Evolutionary conservation across 1,284 basidiomycete genomes (phyloP).

Genomic region (Pholiota adiposa): DNA sequence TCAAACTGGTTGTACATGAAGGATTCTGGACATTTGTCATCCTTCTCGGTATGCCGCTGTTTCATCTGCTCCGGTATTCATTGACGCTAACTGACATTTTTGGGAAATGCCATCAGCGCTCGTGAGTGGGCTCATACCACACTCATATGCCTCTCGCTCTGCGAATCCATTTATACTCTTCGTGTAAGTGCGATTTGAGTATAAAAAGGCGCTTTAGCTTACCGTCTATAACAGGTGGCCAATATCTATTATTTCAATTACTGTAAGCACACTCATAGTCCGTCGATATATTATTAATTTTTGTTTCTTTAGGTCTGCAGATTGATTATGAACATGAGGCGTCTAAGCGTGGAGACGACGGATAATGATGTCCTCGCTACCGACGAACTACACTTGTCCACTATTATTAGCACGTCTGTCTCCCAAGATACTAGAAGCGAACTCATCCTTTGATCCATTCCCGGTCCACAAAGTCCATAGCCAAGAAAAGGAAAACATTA

Average conservation of each 20-base stretch:
- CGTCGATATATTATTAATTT: background rate
- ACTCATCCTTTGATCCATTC: background rate
- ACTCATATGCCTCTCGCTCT: slow-evolving; percentile 2
- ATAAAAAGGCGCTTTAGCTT: no score
- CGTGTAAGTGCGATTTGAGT: background rate
- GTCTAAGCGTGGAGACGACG: background rate
- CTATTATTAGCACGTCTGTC: background rate
- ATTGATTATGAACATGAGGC: slow-evolving; percentile 14
- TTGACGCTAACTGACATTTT: background rate
- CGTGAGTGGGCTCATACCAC: slow-evolving; percentile 4
- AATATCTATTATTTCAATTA: slow-evolving; percentile 1
- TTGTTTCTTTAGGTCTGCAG: background rate
- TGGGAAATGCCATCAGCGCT: slow-evolving; percentile 1
- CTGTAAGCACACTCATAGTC: background rate
- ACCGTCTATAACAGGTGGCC: slow-evolving; percentile 5
- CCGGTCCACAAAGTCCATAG: background rate
- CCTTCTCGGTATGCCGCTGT: slow-evolving; percentile 3
- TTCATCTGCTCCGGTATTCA: no score
- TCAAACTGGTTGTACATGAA: slow-evolving; percentile 12
- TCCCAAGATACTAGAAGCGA: background rate
- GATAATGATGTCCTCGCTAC: background rate
- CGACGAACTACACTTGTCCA: slow-evolving; percentile 5
- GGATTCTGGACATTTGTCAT: slow-evolving; percentile 8
- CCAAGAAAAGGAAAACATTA: background rate
- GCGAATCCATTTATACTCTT: slow-evolving; percentile 13